These are phyloP conservation scores for Achaetomiella virescens DNA, from an alignment of 495 filamentous ascomycete genomes.

Conservation along the genomic window DNA sequence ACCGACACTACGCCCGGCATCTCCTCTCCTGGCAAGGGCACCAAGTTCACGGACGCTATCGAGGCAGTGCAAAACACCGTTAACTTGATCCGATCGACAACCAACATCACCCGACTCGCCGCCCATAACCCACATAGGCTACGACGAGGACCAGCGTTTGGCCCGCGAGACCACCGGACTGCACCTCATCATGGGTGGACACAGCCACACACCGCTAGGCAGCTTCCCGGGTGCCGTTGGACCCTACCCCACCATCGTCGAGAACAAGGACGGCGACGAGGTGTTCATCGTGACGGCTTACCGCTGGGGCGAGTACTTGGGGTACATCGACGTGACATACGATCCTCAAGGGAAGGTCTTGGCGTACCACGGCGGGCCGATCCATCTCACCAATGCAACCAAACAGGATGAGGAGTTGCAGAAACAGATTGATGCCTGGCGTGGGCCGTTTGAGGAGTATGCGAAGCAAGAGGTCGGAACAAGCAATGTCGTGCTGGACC, in stretches of 20 bases:
- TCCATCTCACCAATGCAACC: conserved; percentile 51
- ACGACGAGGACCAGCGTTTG: conserved; percentile 49
- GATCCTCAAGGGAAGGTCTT: conserved; percentile 47
- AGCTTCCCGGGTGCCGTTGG: conserved; percentile 43
- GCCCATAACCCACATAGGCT: conserved; percentile 57
- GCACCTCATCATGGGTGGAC: conserved; percentile 53
- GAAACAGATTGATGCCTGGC: conserved; percentile 46
- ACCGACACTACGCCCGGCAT: conserved; percentile 48
- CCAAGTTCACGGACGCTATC: conserved; percentile 45
- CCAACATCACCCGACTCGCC: conserved; percentile 48
- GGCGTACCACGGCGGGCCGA: conserved; percentile 49
- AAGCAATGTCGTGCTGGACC: conserved; percentile 43
- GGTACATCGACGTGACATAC: conserved; percentile 53
- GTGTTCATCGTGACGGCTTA: conserved; percentile 56
- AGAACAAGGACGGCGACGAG: conserved; percentile 52
- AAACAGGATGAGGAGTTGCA: conserved; percentile 46
- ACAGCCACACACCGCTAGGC: conserved; percentile 54
- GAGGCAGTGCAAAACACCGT: conserved; percentile 48
- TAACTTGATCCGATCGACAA: conserved; percentile 42
- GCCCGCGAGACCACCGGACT: conserved; percentile 46
- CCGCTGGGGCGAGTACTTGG: conserved; percentile 56
- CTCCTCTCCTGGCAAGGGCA: conserved; percentile 45
- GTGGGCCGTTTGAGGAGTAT: conserved; percentile 46
- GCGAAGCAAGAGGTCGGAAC: conserved; percentile 42
- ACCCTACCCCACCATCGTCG: conserved; percentile 50